These are phyloP conservation scores for Malassezia caprae DNA, from an alignment of 1,284 basidiomycete species.

Conservation along the genomic window DNA sequence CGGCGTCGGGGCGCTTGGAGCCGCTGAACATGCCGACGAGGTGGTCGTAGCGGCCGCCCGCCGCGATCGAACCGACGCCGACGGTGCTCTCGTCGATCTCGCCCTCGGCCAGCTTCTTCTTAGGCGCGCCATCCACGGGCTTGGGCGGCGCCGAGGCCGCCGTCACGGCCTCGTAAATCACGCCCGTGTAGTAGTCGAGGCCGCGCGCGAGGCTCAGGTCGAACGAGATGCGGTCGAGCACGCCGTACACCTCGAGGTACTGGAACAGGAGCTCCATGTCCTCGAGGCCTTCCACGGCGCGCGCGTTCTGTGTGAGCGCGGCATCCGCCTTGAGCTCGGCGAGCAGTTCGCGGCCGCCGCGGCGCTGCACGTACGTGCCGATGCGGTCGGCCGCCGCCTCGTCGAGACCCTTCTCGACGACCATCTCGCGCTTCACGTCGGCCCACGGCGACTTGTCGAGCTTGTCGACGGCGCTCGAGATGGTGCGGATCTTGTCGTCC, in stretches of 20 bases:
- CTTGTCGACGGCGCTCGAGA: conserved; percentile 95
- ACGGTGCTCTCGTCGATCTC: conserved; percentile 85
- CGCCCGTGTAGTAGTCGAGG: conserved; percentile 95
- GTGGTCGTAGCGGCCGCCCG: conserved; percentile 90
- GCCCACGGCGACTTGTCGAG: conserved; percentile 86
- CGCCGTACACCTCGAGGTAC: conserved; percentile 70
- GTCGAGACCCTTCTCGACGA: conserved; percentile 81
- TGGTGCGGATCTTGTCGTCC: conserved; percentile 77
- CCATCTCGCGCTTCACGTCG: conserved; percentile 94
- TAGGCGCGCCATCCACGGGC: conserved; percentile 51
- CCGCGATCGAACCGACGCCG: conserved; percentile 94
- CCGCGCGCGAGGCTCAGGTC: conserved; percentile 92
- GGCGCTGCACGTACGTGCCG: conserved; percentile 83
- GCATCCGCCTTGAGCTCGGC: conserved; percentile 63
- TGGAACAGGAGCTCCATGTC: conserved; percentile 83
- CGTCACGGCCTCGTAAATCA: conserved; percentile 94
- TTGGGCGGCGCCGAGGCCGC: conserved; percentile 84
- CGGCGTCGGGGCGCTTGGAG: conserved; percentile 59
- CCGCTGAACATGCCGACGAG: conserved; percentile 88
- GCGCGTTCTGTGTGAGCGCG: conserved; percentile 60
- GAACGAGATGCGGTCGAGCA: conserved; percentile 71
- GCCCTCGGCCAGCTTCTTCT: conserved; percentile 55
- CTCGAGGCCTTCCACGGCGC: conserved; percentile 68
- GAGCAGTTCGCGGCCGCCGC: conserved; percentile 62
- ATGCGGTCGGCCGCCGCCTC: conserved; percentile 80